A percentile compares a stretch with the other conserved stretches of the same genome.
phyloP scores from a whole-genome alignment of 2,329 filamentous ascomycete species.

The Fusarium sp. region DNA sequence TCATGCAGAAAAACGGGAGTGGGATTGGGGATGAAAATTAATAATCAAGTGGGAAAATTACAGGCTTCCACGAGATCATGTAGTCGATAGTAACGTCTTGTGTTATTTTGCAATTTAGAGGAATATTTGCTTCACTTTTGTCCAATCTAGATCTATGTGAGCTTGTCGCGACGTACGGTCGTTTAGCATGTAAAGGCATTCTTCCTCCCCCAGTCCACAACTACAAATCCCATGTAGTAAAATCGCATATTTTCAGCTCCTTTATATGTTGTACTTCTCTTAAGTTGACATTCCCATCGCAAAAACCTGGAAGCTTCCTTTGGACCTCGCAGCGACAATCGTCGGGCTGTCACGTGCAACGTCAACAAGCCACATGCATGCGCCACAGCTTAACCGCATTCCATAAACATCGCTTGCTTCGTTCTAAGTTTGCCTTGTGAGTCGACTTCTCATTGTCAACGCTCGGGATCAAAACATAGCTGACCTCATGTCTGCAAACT shows the following conservation, averaged over 20 bases:
- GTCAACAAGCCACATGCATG: background rate
- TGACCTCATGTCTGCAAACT: slow-evolving; percentile 7
- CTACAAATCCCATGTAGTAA: too few relatives aligned
- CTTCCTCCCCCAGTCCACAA: too few relatives aligned
- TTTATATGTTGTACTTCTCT: too few relatives aligned
- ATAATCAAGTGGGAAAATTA: slow-evolving; percentile 28
- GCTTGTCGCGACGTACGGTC: background rate
- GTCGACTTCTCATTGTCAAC: background rate
- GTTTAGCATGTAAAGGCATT: too few relatives aligned
- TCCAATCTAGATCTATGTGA: background rate
- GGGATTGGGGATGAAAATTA: slow-evolving; percentile 27
- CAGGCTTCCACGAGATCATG: slow-evolving; percentile 28
- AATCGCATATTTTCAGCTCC: too few relatives aligned
- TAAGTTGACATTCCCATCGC: too few relatives aligned
- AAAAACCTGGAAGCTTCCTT: too few relatives aligned
- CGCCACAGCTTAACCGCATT: slow-evolving; percentile 15
- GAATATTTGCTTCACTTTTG: background rate
- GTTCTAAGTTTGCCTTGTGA: background rate
- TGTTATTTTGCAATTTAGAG: slow-evolving; percentile 11
- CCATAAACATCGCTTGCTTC: background rate
- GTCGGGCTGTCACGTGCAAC: background rate
- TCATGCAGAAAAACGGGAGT: slow-evolving; percentile 6
- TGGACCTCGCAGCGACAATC: too few relatives aligned
- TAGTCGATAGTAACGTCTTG: slow-evolving; percentile 36
- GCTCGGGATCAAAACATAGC: background rate